Evolutionary conservation across 2,329 filamentous ascomycete species (phyloP).

Genomic region (Penicillium hesseltinei): DNA sequence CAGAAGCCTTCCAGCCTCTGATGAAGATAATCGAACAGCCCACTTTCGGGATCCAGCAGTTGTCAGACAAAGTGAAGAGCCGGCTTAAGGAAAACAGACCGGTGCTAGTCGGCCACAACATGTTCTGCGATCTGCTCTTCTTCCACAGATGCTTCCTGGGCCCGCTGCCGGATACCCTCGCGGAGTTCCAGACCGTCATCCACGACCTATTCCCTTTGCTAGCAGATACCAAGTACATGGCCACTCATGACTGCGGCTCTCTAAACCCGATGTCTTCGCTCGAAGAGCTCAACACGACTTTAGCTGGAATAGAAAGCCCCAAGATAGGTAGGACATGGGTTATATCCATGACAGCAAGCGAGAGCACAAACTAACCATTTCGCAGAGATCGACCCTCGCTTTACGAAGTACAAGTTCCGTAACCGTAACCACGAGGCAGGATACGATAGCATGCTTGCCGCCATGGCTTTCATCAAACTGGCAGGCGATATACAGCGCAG

Average conservation of each 20-base stretch:
- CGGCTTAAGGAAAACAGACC: conserved; percentile 48
- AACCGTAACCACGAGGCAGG: conserved; percentile 56
- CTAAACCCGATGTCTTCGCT: conserved; percentile 47
- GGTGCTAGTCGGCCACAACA: conserved; percentile 61
- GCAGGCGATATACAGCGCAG: conserved; percentile 48
- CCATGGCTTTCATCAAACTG: conserved; percentile 57
- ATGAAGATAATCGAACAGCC: conserved; percentile 20
- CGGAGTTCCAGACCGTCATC: conserved; percentile 52
- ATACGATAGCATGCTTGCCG: conserved; percentile 62
- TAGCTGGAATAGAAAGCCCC: conserved; percentile 28
- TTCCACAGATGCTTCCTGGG: conserved; percentile 61
- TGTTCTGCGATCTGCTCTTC: conserved; percentile 63
- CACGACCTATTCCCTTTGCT: conserved; percentile 57
- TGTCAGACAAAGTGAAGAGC: conserved; percentile 35
- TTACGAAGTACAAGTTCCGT: conserved; percentile 31
- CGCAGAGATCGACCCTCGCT: conserved; percentile 31
- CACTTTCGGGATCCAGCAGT: conserved; percentile 23
- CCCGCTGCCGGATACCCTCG: conserved; percentile 54
- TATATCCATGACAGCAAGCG: neutral
- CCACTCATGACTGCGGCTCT: conserved; percentile 55
- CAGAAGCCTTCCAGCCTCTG: conserved; percentile 32
- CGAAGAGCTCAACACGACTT: conserved; percentile 28
- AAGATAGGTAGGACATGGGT: conserved; percentile 29
- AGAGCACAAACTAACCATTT: conserved; percentile 19
- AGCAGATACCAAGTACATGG: conserved; percentile 64